Evolutionary conservation across 495 filamentous ascomycete genomes (phyloP).

Genomic region (Aspergillus nidulans): DNA sequence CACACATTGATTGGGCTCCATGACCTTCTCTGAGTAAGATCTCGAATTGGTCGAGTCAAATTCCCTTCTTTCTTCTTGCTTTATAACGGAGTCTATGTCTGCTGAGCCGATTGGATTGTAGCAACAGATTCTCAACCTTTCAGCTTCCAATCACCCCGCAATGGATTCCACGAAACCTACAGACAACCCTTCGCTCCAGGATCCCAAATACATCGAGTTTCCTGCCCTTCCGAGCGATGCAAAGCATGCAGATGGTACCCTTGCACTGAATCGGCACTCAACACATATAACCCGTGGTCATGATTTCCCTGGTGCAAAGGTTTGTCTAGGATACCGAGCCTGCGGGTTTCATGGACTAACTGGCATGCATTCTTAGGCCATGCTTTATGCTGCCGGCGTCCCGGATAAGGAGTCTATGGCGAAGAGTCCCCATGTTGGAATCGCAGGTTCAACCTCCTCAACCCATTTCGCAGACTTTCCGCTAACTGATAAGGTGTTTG

Average conservation of each 20-base stretch:
- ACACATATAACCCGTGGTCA: conserved; percentile 71
- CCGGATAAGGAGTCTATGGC: conserved; percentile 82
- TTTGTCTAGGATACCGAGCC: conserved; percentile 24
- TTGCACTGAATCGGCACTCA: conserved; percentile 65
- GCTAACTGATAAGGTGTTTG: too few species aligned
- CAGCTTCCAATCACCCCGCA: neutral
- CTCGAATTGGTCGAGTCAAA: neutral
- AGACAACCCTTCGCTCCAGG: conserved; percentile 22
- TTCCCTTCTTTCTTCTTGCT: neutral
- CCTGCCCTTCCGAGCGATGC: conserved; percentile 51
- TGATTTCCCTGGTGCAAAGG: conserved; percentile 92
- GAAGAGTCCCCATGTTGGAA: conserved; percentile 82
- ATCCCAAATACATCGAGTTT: conserved; percentile 61
- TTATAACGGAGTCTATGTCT: neutral
- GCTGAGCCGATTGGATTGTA: neutral
- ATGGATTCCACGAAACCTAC: conserved; percentile 28
- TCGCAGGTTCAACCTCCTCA: too few species aligned
- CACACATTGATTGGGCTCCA: conserved; percentile 5
- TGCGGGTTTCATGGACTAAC: neutral
- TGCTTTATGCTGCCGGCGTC: conserved; percentile 93
- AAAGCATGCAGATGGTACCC: conserved; percentile 56
- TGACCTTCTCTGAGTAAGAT: too few species aligned
- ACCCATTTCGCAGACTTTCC: too few species aligned
- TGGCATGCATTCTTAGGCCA: conserved; percentile 54
- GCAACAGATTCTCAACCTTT: neutral